phyloP scores from a whole-genome alignment of 257 asterid genomes.

The Gynochthodes officinalis region DNA sequence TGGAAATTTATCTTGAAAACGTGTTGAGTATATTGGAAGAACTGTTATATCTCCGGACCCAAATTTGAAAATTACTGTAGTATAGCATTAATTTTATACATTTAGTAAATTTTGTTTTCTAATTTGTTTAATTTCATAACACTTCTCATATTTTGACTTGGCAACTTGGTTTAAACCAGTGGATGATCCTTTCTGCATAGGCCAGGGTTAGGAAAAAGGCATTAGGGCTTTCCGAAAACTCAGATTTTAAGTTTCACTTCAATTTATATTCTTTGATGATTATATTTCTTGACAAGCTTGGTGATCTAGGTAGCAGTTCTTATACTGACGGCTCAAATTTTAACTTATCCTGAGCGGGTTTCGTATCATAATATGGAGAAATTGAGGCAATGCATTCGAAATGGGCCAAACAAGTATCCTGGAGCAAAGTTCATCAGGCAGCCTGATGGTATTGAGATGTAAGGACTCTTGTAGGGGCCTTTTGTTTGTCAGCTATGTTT shows the following conservation, averaged over 20 bases:
- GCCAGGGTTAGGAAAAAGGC: neutral
- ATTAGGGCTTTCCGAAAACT: neutral
- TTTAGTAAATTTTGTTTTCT: neutral
- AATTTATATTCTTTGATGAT: neutral
- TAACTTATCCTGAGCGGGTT: constrained; percentile 92
- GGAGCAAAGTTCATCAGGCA: constrained; percentile 77
- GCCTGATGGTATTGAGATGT: constrained; percentile 83
- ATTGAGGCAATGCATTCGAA: constrained; percentile 85
- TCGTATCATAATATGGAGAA: constrained; percentile 89
- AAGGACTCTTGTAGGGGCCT: constrained; percentile 25
- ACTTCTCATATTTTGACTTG: neutral
- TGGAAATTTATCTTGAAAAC: constrained; percentile 89
- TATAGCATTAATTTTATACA: constrained; percentile 23
- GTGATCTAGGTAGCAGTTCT: constrained; percentile 80
- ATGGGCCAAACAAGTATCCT: constrained; percentile 89
- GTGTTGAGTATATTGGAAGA: constrained; percentile 93
- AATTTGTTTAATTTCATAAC: neutral
- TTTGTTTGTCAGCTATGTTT: neutral
- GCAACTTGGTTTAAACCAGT: neutral
- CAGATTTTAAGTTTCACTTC: neutral
- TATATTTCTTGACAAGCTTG: constrained; percentile 14
- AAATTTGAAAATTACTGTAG: constrained; percentile 85
- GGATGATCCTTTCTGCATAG: neutral
- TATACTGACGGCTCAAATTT: constrained; percentile 72
- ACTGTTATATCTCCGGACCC: constrained; percentile 99